Percentiles rank a stretch among this genome's conserved stretches.
These are phyloP conservation scores for Liquidambar formosana DNA, from an alignment of 164 flowering plant species.

Conservation along the genomic window DNA sequence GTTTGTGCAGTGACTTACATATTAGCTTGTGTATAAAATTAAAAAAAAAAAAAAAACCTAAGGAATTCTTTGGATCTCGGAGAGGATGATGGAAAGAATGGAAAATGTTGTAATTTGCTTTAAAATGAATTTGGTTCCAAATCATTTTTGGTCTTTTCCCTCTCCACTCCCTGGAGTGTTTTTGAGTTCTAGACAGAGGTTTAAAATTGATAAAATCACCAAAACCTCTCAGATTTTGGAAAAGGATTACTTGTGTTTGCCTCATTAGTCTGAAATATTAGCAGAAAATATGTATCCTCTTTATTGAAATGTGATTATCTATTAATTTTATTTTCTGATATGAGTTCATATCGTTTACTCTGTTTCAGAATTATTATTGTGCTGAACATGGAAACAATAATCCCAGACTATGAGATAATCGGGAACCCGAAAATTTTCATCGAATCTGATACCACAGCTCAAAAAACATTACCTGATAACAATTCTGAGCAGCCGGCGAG, in stretches of 20 bases:
- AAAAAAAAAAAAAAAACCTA: background rate
- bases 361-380: conserved; percentile 80
- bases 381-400: conserved; percentile 84
- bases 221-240: background rate
- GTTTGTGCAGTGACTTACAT: background rate
- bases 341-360: background rate
- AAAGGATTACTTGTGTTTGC: too few species aligned
- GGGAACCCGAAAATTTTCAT: conserved; percentile 62
- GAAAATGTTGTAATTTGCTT: too few species aligned
- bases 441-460: conserved; percentile 40
- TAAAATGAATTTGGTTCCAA: too few species aligned
- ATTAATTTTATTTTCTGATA: background rate
- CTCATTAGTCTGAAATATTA: background rate
- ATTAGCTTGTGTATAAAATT: background rate
- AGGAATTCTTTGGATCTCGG: too few species aligned
- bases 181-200: background rate
- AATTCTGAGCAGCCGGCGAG: conserved; percentile 17
- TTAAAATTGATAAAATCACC: background rate
- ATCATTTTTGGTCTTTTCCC: too few species aligned
- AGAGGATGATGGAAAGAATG: too few species aligned
- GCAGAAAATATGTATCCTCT: background rate
- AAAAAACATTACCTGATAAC: conserved; percentile 24
- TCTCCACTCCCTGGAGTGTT: too few species aligned
- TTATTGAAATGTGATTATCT: background rate
- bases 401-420: conserved; percentile 71